These are phyloP conservation scores for Hypoxylon crocopeplum DNA, from an alignment of 495 filamentous ascomycete species.

Conservation along the genomic window DNA sequence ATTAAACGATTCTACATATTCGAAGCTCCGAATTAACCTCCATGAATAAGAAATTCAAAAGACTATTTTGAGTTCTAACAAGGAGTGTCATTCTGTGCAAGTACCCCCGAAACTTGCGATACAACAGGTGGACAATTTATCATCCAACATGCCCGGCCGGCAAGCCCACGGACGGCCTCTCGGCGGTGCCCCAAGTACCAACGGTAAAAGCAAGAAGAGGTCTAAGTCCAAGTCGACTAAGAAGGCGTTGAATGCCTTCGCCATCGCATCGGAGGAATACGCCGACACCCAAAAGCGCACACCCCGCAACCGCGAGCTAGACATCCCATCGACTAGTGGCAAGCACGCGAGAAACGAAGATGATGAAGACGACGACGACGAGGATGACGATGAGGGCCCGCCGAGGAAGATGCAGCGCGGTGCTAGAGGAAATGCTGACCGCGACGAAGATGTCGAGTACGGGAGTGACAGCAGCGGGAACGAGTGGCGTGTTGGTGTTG, in stretches of 20 bases:
- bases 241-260: constrained; percentile 80
- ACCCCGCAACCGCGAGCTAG: constrained; percentile 52
- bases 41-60: no score
- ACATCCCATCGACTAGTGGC: constrained; percentile 42
- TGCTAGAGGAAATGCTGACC: no score
- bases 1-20: constrained; percentile 8
- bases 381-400: constrained; percentile 54
- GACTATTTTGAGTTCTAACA: no score
- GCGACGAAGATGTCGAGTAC: constrained; percentile 55
- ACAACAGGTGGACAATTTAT: no score
- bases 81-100: no score
- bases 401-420: constrained; percentile 53
- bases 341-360: constrained; percentile 56
- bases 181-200: constrained; percentile 43
- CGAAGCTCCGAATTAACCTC: neutral
- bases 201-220: constrained; percentile 57
- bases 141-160: constrained; percentile 68
- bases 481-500: constrained; percentile 82
- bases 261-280: constrained; percentile 74
- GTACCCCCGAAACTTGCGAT: no score
- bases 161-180: constrained; percentile 64
- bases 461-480: constrained; percentile 89
- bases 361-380: constrained; percentile 62
- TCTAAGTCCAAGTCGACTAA: constrained; percentile 52
- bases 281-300: constrained; percentile 45